Conservation (phyloP, 2,329 filamentous ascomycete species). For the Metarhizium sp. region DNA sequence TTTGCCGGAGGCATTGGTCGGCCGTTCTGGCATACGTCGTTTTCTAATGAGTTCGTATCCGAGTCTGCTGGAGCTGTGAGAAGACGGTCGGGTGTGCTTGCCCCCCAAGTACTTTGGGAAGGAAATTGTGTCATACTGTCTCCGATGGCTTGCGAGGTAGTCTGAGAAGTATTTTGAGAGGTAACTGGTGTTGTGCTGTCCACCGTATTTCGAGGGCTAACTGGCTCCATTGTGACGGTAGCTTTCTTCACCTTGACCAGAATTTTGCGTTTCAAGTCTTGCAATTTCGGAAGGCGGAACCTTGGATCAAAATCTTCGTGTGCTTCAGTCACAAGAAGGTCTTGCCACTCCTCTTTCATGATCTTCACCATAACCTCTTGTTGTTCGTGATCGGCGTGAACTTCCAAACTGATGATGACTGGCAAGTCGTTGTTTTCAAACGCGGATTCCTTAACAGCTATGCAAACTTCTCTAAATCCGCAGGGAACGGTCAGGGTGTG, state of each 20-base stretch:
- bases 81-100: slow-evolving; percentile 18
- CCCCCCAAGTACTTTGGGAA: background rate
- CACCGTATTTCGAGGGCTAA: background rate
- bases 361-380: slow-evolving; percentile 90
- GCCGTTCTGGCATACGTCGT: slow-evolving; percentile 20
- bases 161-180: slow-evolving; percentile 12
- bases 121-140: background rate
- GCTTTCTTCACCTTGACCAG: slow-evolving; percentile 70
- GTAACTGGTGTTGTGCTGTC: background rate
- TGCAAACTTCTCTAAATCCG: slow-evolving; percentile 78
- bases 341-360: slow-evolving; percentile 82
- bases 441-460: slow-evolving; percentile 66
- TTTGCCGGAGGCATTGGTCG: slow-evolving; percentile 6
- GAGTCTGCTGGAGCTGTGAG: slow-evolving; percentile 22
- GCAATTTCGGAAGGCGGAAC: slow-evolving; percentile 56
- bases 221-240: slow-evolving; percentile 21
- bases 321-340: slow-evolving; percentile 55
- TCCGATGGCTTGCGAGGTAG: slow-evolving; percentile 11
- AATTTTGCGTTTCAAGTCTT: slow-evolving; percentile 69
- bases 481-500: slow-evolving; percentile 82
- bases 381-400: slow-evolving; percentile 73
- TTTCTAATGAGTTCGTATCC: slow-evolving; percentile 33
- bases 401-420: slow-evolving; percentile 85
- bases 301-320: slow-evolving; percentile 41
- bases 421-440: slow-evolving; percentile 71